Evolutionary conservation across 306 rosid genomes (phyloP).

Genomic region (Vicia villosa): DNA sequence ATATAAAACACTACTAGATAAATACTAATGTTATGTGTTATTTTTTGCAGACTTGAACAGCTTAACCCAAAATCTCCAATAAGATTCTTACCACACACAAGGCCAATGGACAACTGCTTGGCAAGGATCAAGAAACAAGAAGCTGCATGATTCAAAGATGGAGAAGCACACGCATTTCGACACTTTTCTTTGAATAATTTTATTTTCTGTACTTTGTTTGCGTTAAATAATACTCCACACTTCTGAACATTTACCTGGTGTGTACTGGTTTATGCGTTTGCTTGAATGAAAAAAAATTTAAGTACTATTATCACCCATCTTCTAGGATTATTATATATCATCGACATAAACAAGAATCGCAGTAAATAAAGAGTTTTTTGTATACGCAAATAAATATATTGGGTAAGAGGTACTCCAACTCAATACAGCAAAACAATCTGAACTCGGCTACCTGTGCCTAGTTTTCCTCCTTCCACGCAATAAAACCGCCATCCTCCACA

Average conservation of each 20-base stretch:
- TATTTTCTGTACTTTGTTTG: too few relatives aligned
- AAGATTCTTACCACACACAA: constrained; percentile 63
- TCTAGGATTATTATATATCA: neutral
- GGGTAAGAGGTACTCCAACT: too few relatives aligned
- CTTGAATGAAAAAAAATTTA: neutral
- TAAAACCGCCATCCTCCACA: too few relatives aligned
- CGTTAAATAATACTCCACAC: too few relatives aligned
- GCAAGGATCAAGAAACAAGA: constrained; percentile 52
- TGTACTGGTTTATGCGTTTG: constrained; percentile 4
- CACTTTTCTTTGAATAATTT: neutral
- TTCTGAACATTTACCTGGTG: too few relatives aligned
- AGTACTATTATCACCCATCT: neutral
- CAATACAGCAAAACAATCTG: too few relatives aligned
- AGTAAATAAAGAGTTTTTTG: too few relatives aligned
- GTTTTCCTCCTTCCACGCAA: too few relatives aligned
- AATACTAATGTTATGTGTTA: neutral
- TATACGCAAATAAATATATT: too few relatives aligned
- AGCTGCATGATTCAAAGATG: neutral
- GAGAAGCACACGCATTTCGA: neutral
- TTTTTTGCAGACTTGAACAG: constrained; percentile 46
- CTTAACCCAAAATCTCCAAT: constrained; percentile 46
- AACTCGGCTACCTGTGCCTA: too few relatives aligned
- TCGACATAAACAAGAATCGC: too few relatives aligned
- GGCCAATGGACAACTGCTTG: constrained; percentile 69
- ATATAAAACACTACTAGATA: neutral